Evolutionary conservation across 331 rosid species (phyloP), one percentile per base, ranked within the genome.

Genomic region (Spiraea crenata): DNA sequence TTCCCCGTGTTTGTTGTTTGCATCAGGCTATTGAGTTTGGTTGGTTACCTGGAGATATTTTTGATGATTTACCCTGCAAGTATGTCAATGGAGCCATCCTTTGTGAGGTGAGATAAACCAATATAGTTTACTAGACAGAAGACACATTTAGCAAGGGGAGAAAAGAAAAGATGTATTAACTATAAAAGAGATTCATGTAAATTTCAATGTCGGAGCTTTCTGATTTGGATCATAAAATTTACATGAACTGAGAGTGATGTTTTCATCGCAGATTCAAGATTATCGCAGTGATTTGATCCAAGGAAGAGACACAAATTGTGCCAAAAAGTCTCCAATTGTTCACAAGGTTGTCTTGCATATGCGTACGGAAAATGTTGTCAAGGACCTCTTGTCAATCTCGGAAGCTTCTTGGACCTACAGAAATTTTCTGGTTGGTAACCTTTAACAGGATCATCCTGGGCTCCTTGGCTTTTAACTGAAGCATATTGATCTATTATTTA

Each of bases 321-420:
- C 61, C 16, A 63, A 66, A 25, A 71, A 49, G 20, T 4, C 47
- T 61, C 77, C 74, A 25, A 55, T 60, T 71, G 83, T 82, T 66
- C 75, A 78, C 45, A 74, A 72, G 64, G 70, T 78, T 67, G 63
- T 51, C 60, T 60, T 82, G 2, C 76, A 61, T 14, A 74, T 74
- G 82, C 38, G 57, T 60, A 71, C 67, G 83, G 83, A 82, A 71
- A 71, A 74, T 71, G 80, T 82, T 67, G 80, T 78, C 51, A 82
- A 78, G 72, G 82, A 82, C 71, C 65, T 82, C 64, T 39, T 69
- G 75, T 71, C 79, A 51, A 67, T 74, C 49, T 70, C 80, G 0
- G 66, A 78, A 55, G 69, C 48, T 61, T 59, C 76, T 52, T 82
- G 83, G 85, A 78, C 77, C 45, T 82, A 82, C 58, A 35, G 63